phyloP scores from a whole-genome alignment of 2,329 filamentous ascomycete species.

The Cladorrhinum sp. region DNA sequence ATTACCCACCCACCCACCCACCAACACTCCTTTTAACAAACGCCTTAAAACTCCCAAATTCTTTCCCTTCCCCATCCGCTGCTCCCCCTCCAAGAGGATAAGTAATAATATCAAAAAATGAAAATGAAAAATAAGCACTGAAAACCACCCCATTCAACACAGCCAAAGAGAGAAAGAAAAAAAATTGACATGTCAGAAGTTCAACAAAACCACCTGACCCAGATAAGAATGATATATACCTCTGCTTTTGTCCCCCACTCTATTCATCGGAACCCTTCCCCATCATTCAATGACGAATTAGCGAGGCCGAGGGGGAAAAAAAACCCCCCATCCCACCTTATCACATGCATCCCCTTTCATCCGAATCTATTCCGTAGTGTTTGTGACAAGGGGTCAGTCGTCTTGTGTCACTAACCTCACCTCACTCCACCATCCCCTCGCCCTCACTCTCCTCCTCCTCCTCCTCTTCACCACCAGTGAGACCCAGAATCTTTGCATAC shows the following conservation, averaged over 20 bases:
- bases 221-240: neutral
- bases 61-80: neutral
- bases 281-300: neutral
- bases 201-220: neutral
- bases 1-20: too few relatives aligned
- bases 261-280: neutral
- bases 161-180: neutral
- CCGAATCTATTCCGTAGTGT: neutral
- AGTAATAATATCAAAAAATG: neutral
- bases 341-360: neutral
- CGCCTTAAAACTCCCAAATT: neutral
- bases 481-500: constrained; percentile 78
- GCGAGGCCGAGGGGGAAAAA: neutral
- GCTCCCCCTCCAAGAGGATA: neutral
- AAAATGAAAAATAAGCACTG: neutral
- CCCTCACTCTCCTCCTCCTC: constrained; percentile 30
- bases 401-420: neutral
- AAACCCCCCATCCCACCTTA: too few relatives aligned
- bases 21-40: too few relatives aligned
- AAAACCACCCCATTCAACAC: neutral
- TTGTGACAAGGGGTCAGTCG: constrained; percentile 12
- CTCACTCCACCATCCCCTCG: constrained; percentile 23
- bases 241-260: neutral
- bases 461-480: constrained; percentile 49
- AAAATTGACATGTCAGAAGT: neutral